These are phyloP conservation scores for Heimioporus sp. DNA, from an alignment of 768 basidiomycete species.

Conservation along the genomic window DNA sequence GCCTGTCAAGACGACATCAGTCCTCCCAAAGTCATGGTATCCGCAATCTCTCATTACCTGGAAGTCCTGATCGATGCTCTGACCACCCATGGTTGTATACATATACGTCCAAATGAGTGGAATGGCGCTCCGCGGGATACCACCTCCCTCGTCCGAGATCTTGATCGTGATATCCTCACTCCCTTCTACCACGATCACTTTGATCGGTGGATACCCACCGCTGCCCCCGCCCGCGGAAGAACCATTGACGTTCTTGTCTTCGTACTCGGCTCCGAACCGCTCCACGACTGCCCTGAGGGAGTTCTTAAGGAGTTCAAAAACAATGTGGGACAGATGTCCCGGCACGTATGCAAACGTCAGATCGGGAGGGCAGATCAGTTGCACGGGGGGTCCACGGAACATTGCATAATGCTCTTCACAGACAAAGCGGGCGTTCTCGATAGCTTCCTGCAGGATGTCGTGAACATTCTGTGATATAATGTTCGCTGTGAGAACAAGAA, in stretches of 20 bases:
- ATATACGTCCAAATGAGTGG: constrained; percentile 99
- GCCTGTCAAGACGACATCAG: constrained; percentile 36
- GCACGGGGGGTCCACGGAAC: constrained; percentile 94
- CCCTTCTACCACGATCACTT: constrained; percentile 85
- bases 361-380: constrained; percentile 88
- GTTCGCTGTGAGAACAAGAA: not conserved
- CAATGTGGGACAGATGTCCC: constrained; percentile 93
- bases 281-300: constrained; percentile 98
- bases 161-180: constrained; percentile 99
- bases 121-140: constrained; percentile 82
- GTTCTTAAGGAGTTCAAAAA: constrained; percentile 97
- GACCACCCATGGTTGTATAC: constrained; percentile 82
- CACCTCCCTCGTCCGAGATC: constrained; percentile 93
- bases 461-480: constrained; percentile 73
- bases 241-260: constrained; percentile 37
- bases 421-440: constrained; percentile 92
- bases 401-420: constrained; percentile 96
- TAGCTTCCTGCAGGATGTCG: constrained; percentile 95
- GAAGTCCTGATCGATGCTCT: constrained; percentile 74
- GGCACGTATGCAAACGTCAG: constrained; percentile 96
- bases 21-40: not conserved
- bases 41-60: constrained; percentile 19
- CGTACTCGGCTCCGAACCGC: constrained; percentile 78
- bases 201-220: constrained; percentile 23
- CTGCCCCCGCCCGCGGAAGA: not conserved